Conservation (phyloP, 1,284 basidiomycete genomes). For the Kalmanozyma brasiliensis region DNA sequence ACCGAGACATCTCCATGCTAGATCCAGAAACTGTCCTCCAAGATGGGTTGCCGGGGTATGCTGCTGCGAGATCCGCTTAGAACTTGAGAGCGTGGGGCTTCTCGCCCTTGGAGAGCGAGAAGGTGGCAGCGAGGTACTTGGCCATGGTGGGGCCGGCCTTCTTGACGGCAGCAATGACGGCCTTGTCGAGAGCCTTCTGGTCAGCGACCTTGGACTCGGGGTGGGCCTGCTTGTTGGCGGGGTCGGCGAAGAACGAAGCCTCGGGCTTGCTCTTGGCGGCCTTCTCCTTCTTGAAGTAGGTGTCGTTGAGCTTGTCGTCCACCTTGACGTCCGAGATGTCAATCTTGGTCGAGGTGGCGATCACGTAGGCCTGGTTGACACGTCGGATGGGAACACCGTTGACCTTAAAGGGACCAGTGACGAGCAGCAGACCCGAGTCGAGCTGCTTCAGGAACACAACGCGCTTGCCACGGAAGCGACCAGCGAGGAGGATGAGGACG, state of each 20-base stretch:
- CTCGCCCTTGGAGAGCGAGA: conserved; percentile 92
- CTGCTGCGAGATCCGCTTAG: conserved; percentile 70
- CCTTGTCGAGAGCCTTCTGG: conserved; percentile 90
- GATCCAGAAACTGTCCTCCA: not conserved
- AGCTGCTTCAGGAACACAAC: conserved; percentile 99
- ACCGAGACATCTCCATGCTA: too few species aligned
- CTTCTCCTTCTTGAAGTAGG: conserved; percentile 78
- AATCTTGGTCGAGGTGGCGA: conserved; percentile 96
- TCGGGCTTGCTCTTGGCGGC: conserved; percentile 86
- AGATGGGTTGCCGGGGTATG: conserved; percentile 13
- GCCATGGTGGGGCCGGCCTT: conserved; percentile 84
- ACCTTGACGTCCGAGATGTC: conserved; percentile 79
- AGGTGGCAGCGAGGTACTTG: conserved; percentile 94
- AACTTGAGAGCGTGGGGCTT: conserved; percentile 88
- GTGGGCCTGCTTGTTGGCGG: conserved; percentile 89
- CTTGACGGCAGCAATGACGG: conserved; percentile 85
- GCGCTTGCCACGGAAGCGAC: conserved; percentile 97
- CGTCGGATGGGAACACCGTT: conserved; percentile 98
- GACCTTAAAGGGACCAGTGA: conserved; percentile 97
- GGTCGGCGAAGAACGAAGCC: conserved; percentile 95
- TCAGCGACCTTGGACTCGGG: conserved; percentile 88
- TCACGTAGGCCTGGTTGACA: conserved; percentile 99
- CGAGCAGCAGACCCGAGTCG: conserved; percentile 89
- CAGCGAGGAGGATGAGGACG: conserved; percentile 94
- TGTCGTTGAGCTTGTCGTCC: conserved; percentile 86